A percentile compares a stretch with the other conserved stretches of the same genome.
phyloP scores from a whole-genome alignment of 2,329 filamentous ascomycete genomes.

The Verticillium nubilum region DNA sequence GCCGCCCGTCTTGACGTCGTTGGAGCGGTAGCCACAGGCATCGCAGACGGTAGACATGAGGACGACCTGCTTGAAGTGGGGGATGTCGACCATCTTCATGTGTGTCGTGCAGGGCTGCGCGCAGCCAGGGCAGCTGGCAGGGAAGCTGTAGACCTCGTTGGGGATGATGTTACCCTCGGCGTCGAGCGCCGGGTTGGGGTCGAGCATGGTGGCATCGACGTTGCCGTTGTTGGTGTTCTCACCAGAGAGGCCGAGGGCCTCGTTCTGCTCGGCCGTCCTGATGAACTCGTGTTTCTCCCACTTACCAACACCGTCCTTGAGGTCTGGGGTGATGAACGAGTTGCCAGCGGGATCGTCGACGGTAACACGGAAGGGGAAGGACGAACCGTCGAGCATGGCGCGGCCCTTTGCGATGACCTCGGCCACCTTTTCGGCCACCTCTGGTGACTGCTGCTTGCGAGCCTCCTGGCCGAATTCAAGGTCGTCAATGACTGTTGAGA shows the following conservation, averaged over 20 bases:
- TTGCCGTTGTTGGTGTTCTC: conserved; percentile 50
- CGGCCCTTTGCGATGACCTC: conserved; percentile 68
- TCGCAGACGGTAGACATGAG: conserved; percentile 93
- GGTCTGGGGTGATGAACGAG: conserved; percentile 89
- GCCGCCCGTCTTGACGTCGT: conserved; percentile 96
- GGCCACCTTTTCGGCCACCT: conserved; percentile 72
- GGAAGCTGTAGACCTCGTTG: conserved; percentile 89
- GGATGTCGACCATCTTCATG: conserved; percentile 99
- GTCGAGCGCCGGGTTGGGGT: conserved; percentile 26
- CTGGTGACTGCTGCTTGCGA: conserved; percentile 71
- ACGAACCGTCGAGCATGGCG: conserved; percentile 70
- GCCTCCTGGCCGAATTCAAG: conserved; percentile 77
- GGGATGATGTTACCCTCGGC: conserved; percentile 78
- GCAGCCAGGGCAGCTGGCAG: conserved; percentile 87
- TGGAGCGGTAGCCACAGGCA: conserved; percentile 87
- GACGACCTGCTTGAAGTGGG: conserved; percentile 95
- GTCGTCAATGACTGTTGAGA: conserved; percentile 73
- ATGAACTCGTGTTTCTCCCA: conserved; percentile 82
- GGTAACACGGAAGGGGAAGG: conserved; percentile 82
- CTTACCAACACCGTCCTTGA: conserved; percentile 75
- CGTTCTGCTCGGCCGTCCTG: conserved; percentile 81
- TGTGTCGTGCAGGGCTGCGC: conserved; percentile 80
- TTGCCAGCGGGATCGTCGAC: conserved; percentile 93
- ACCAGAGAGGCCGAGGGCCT: conserved; percentile 69
- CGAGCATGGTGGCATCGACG: conserved; percentile 41